Evolutionary conservation across 192 early-diverging fungal genomes (phyloP), one percentile per base, ranked within the genome.

Genomic region (Physocladia obscura): DNA sequence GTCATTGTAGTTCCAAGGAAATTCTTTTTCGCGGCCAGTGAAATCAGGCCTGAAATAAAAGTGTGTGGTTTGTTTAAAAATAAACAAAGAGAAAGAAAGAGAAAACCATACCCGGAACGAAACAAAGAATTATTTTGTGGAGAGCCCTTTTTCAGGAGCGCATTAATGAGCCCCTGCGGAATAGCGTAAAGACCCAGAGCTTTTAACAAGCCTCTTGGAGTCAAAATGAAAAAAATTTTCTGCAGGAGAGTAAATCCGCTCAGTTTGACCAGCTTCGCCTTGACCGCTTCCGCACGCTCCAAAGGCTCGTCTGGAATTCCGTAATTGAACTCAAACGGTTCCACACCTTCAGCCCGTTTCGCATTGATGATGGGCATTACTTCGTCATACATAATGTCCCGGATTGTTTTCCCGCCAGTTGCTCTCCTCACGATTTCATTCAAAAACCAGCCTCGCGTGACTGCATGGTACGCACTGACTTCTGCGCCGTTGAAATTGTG

Each of bases 361-460:
- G n/a, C 24, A 19, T 62, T 51, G 50, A 72, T 6, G 30, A 70
- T 29, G 19, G 67, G 82, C 72, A 78, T 81, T 13, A 91, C 59
- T 27, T 91, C 89, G 49, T 89, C 72, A 24, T 67, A 49, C 19
- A 83, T 77, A 27, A 90, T 82, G 5, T 81, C 64, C 1, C 87
- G 87, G 38, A 92, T 79, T 0, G 86, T 82, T 22, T 87, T 81
- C 17, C 76, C 70, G 37, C 78, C 47, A 6, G 85, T 87, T 8
- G 78, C 88, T 0, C 90, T 79, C 0, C 85, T 77, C n/a, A 87
- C 85, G 62, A 92, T 65, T 69, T 90, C 89, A 70, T 92, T 92
- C 27, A 90, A 37, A 65, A 88, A 90, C 86, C 86, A 91, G 15
- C 89, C 90, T 15, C 87, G 80, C 0, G 85, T 84, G 22, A 86